Evolutionary conservation across 1,284 basidiomycete species (phyloP).

Genomic region (Boletus smithii): DNA sequence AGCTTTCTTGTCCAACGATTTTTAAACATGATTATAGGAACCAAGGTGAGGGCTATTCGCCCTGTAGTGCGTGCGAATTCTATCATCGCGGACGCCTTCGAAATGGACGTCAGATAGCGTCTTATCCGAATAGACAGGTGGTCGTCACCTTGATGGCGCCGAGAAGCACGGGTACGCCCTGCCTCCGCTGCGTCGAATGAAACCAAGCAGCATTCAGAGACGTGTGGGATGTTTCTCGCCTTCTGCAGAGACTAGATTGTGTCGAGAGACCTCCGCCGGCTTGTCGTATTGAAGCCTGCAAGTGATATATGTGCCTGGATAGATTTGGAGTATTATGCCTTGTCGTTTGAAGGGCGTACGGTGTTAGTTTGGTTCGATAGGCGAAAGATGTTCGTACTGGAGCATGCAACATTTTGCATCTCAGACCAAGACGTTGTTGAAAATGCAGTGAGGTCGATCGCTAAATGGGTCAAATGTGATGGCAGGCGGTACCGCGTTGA

Average conservation of each 20-base stretch:
- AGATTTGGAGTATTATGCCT: background rate
- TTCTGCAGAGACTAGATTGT: slow-evolving; percentile 3
- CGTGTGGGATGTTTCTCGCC: slow-evolving; percentile 1
- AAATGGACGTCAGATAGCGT: background rate
- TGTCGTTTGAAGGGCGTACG: background rate
- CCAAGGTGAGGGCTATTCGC: slow-evolving; percentile 68
- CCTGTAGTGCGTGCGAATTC: slow-evolving; percentile 62
- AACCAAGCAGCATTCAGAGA: slow-evolving; percentile 29
- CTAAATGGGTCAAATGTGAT: background rate
- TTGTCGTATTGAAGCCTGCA: slow-evolving; percentile 4
- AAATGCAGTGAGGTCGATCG: background rate
- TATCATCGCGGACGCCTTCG: slow-evolving; percentile 54
- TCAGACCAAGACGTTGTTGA: background rate
- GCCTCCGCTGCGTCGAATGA: slow-evolving; percentile 41
- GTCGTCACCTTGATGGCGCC: slow-evolving; percentile 45
- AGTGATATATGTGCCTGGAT: slow-evolving; percentile 1
- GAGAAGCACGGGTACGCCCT: slow-evolving; percentile 37
- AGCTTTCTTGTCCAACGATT: slow-evolving; percentile 50
- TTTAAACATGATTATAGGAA: slow-evolving; percentile 60
- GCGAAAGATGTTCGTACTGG: slow-evolving; percentile 8
- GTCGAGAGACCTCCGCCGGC: slow-evolving; percentile 5
- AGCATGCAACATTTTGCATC: slow-evolving; percentile 30
- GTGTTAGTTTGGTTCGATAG: background rate
- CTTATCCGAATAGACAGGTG: background rate
- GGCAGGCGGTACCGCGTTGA: background rate